A percentile compares a stretch with the other conserved stretches of the same genome.
Evolutionary conservation across 2,329 filamentous ascomycete species (phyloP).

Genomic region (Exophiala mesophila): DNA sequence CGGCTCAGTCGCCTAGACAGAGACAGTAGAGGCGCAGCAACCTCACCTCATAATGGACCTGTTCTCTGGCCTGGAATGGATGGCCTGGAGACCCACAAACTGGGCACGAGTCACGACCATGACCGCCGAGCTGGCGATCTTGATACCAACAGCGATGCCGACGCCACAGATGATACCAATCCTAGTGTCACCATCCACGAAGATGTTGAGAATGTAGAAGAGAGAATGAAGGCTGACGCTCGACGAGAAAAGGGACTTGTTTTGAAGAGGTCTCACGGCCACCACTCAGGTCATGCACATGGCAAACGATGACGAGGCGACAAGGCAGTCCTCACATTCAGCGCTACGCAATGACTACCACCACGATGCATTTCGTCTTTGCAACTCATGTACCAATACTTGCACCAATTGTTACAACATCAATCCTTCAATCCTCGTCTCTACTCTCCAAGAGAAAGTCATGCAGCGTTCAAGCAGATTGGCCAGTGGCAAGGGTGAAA

Average conservation of each 20-base stretch:
- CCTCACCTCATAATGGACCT: conserved; percentile 14
- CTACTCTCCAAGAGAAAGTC: no score
- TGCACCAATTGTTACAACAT: no score
- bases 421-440: no score
- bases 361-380: no score
- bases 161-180: neutral
- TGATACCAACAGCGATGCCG: conserved; percentile 3
- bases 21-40: conserved; percentile 8
- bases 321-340: no score
- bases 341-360: no score
- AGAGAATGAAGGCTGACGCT: conserved; percentile 18
- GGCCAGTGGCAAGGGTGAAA: no score
- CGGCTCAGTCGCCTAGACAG: conserved; percentile 35
- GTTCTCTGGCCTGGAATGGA: conserved; percentile 29
- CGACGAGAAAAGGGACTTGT: conserved; percentile 10
- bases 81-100: conserved; percentile 25
- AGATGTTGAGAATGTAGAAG: conserved; percentile 15
- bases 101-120: conserved; percentile 7
- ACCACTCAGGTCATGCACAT: neutral
- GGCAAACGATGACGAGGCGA: no score
- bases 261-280: neutral
- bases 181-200: conserved; percentile 12
- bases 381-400: no score
- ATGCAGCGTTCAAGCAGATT: no score
- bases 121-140: neutral